Base-by-base conservation (phyloP, 495 filamentous ascomycete species). In the Aspergillus carlsbadensis region DNA sequence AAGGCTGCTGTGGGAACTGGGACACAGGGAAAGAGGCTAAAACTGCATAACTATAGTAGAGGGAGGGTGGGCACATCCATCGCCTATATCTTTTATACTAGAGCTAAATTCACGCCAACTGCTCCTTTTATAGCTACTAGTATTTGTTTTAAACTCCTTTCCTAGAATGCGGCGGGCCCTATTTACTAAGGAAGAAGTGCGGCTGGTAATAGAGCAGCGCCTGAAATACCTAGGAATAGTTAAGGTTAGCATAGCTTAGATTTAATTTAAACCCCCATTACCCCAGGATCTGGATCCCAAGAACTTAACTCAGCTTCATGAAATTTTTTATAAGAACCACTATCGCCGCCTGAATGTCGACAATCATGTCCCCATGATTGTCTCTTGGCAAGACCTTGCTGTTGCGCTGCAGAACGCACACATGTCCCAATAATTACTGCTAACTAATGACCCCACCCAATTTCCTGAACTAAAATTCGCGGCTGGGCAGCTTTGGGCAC, bases 311-410 rank as follows among this genome's bases (percentile, higher is more conserved):
- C 58, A 63, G 39, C 45, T 70, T 6, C 52, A 57, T 51, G 42
- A 63, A 22, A 52, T 70, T 11, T 68, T 70, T 56, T 15, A 29
- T 26, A 64, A 66, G 21, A 57, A 66, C 33, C 54, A 60, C 8
- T 70, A 58, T 56, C 46, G 36, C 3, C 36, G 64, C 24, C 48
- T 69, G 8, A 62, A 68, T 44, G 20, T 66, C 10, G 13, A 47
- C 2, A 66, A 70, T 43, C 56, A 70, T 43, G 60, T 68, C 0
- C 61, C 54, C 26, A 61, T 61, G 58, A 45, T 71, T 41, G 57
- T 70, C n/a, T 62, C 64, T 18, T 18, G 36, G 7, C 60, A 56
- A 37, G 51, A 65, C 41, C 59, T 70, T 13, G 13, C 48, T 17
- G 15, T 42, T 2, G 56, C 60, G 13, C 39, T 54, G 13, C 50